Evolutionary conservation across 2,329 filamentous ascomycete genomes (phyloP), one percentile per base, ranked within the genome.

Genomic region (Fusarium agapanthi): DNA sequence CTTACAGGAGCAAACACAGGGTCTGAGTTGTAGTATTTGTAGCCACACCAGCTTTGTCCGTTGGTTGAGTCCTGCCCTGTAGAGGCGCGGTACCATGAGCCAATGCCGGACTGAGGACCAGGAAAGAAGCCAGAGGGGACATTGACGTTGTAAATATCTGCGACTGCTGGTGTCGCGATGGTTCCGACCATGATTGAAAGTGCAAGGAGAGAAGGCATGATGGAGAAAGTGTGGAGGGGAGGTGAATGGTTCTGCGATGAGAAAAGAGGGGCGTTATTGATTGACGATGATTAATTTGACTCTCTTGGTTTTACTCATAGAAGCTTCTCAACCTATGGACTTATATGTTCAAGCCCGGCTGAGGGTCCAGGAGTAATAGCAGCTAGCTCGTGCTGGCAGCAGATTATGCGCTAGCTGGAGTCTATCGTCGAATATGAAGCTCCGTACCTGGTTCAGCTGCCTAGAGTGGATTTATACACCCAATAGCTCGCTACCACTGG

Each of bases 361-460:
- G 20, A n/a, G 4, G 0, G 4, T 24, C 20, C 6, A 2, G 47
- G 47, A 34, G 12, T 1, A 6, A 34, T 11, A 14, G 13, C 14
- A 50, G 2, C 0, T 20, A 10, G 8, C 6, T 50, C 11, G 15
- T 6, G 6, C 0, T 20, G 4, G 8, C 0, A 13, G 22, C 3
- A 14, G 22, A 34, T 34, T 2, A 15, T 34, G 22, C 12, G 12
- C 12, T 50, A 24, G 47, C 30, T 20, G 3, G 12, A 24, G n/a
- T 50, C 47, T 34, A 15, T 24, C 24, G 47, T 30, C 47, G n/a
- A 50, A 50, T 34, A 50, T 34, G n/a, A 34, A 50, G 24, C n/a
- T 50, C 47, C 47, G 30, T 34, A 11, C 22, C 47, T 50, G 47
- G 47, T 3, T 24, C 30, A 34, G 30, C 12, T 24, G 30, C 30